A percentile compares a stretch with the other conserved stretches of the same genome.
Evolutionary conservation across 2,329 filamentous ascomycete genomes (phyloP).

Genomic region (Ceratocystis lukuohia): DNA sequence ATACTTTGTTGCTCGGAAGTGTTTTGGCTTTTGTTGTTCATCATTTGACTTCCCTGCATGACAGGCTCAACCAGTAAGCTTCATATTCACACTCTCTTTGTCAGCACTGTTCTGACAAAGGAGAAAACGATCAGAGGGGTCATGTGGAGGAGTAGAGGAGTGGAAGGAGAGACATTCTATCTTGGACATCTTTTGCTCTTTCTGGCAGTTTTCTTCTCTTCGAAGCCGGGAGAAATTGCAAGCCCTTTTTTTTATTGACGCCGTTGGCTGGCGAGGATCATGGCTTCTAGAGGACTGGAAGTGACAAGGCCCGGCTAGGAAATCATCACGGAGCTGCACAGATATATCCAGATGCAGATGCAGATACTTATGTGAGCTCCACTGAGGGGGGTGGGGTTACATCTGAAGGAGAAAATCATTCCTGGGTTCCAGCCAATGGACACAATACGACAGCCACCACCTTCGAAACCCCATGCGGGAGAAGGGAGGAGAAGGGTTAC

Average conservation of each 20-base stretch:
- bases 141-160: background rate
- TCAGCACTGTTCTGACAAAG: background rate
- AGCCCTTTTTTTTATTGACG: background rate
- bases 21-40: slow-evolving; percentile 8
- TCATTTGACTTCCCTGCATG: slow-evolving; percentile 4
- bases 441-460: background rate
- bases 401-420: background rate
- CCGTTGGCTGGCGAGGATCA: background rate
- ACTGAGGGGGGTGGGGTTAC: too few species aligned
- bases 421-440: background rate
- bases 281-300: background rate
- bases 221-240: background rate
- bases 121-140: background rate
- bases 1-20: slow-evolving; percentile 1
- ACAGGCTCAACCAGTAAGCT: background rate
- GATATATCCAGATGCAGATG: background rate
- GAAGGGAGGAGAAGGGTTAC: background rate
- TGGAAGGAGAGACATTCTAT: background rate
- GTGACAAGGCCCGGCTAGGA: background rate
- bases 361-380: too few species aligned
- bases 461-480: background rate
- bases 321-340: background rate
- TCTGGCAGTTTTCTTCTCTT: background rate
- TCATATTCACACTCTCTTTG: background rate
- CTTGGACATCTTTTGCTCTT: background rate